Evolutionary conservation across 805 yeast genomes (phyloP).

Genomic region (Suhomyces sp.): DNA sequence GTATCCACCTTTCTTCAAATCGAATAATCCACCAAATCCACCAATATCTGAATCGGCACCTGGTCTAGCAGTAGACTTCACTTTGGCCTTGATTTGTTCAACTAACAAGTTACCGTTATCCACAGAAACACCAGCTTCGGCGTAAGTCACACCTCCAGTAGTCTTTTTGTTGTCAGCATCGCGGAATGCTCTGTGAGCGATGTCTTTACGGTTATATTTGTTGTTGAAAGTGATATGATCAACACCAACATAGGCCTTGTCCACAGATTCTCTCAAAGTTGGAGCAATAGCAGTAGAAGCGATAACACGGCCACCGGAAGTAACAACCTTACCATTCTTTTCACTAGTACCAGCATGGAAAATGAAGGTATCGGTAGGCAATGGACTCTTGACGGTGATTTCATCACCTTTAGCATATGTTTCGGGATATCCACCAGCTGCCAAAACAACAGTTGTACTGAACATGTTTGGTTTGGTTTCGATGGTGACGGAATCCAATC

Average conservation of each 20-base stretch:
- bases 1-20: slow-evolving; percentile 85
- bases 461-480: slow-evolving; percentile 55
- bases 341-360: slow-evolving; percentile 96
- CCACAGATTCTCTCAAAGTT: slow-evolving; percentile 76
- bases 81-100: slow-evolving; percentile 84
- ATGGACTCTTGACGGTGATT: slow-evolving; percentile 53
- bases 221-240: slow-evolving; percentile 67
- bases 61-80: slow-evolving; percentile 86
- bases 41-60: slow-evolving; percentile 99
- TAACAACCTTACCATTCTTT: slow-evolving; percentile 59
- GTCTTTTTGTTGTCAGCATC: slow-evolving; percentile 32
- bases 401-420: slow-evolving; percentile 81
- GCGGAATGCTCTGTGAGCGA: slow-evolving; percentile 94
- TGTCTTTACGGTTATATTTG: slow-evolving; percentile 86
- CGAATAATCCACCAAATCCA: slow-evolving; percentile 97
- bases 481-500: slow-evolving; percentile 78
- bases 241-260: slow-evolving; percentile 83
- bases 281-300: slow-evolving; percentile 87
- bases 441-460: slow-evolving; percentile 90
- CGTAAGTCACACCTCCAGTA: slow-evolving; percentile 69
- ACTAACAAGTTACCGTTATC: slow-evolving; percentile 92
- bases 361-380: slow-evolving; percentile 63
- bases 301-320: slow-evolving; percentile 96
- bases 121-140: slow-evolving; percentile 95
- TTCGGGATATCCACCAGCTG: slow-evolving; percentile 98